Base-by-base conservation (phyloP, 495 filamentous ascomycete species). In the Aspergillus biplanus region DNA sequence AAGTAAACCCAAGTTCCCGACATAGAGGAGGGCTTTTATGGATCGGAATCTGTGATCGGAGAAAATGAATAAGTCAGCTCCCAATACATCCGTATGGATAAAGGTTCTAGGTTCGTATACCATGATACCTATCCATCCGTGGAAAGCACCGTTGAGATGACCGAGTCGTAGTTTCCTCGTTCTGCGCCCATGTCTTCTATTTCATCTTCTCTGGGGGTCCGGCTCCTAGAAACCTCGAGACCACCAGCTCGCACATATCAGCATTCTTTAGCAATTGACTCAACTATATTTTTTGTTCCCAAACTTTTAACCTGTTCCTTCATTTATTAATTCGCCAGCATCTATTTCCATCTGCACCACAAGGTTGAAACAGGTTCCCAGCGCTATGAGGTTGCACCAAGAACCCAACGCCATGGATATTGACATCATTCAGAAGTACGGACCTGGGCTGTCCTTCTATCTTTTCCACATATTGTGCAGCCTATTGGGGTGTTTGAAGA, bases 1-100 rank as follows among this genome's bases (percentile, higher is more conserved):
- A 49, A 77, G 79, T 59, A 84, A 81, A 73, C 65, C 83, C 61
- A 82, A 67, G 71, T 74, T 63, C 42, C 27, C 12, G 49, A 37
- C 11, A 27, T 35, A 32, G 6, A 49, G 50, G 47, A 6, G 27
- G 27, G 15, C 32, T 33, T 31, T 18, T 33, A 16, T 49, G 44
- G 56, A 32, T 33, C 9, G n/a, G 11, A 35, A 54, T 7, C 39
- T 58, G 18, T 47, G n/a, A 31, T 56, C 31, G 35, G n/a, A 50
- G 8, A 5, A 53, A 60, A 27, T 12, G 47, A 58, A 52, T 48
- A 54, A 52, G 9, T 63, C 34, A 65, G 53, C 53, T 33, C 52
- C 4, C 16, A 39, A 55, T 34, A 13, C 27, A 21, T 33, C 11
- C 4, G 11, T 9, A 31, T 50, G 9, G n/a, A 50, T 50, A 31